These are phyloP conservation scores for Pichia exigua DNA, from an alignment of 805 yeast species.

Conservation along the genomic window DNA sequence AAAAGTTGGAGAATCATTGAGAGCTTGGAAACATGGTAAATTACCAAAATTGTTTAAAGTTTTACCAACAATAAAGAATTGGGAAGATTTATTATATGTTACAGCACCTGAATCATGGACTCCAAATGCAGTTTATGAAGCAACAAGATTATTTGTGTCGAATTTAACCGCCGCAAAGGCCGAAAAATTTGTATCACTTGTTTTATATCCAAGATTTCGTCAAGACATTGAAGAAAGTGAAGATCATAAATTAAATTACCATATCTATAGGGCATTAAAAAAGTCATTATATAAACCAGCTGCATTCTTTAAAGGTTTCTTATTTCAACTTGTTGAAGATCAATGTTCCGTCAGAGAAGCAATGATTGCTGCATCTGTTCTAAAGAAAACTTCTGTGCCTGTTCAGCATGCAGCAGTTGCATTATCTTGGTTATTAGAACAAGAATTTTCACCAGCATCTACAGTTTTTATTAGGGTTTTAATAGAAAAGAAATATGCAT, in stretches of 20 bases:
- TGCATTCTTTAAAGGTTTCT: conserved; percentile 93
- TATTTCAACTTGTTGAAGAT: conserved; percentile 84
- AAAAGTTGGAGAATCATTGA: conserved; percentile 78
- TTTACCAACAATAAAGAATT: conserved; percentile 82
- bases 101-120: conserved; percentile 94
- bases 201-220: conserved; percentile 66
- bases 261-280: conserved; percentile 83
- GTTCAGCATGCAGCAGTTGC: conserved; percentile 96
- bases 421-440: conserved; percentile 69
- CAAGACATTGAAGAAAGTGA: conserved; percentile 63
- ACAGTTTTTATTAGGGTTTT: conserved; percentile 85
- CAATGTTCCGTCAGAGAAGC: conserved; percentile 92
- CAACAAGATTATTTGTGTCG: conserved; percentile 88
- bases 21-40: conserved; percentile 91
- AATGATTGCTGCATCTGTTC: conserved; percentile 85
- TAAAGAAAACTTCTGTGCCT: conserved; percentile 85
- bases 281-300: conserved; percentile 94
- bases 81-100: conserved; percentile 92
- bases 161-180: conserved; percentile 83
- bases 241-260: conserved; percentile 80
- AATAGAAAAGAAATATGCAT: conserved; percentile 89
- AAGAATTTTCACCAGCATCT: conserved; percentile 81
- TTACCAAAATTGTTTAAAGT: conserved; percentile 95
- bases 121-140: conserved; percentile 90
- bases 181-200: conserved; percentile 66